Percentiles rank a stretch among this genome's conserved stretches.
phyloP scores from a whole-genome alignment of 108 stramenopile species.

The Parietichytrium sp. region DNA sequence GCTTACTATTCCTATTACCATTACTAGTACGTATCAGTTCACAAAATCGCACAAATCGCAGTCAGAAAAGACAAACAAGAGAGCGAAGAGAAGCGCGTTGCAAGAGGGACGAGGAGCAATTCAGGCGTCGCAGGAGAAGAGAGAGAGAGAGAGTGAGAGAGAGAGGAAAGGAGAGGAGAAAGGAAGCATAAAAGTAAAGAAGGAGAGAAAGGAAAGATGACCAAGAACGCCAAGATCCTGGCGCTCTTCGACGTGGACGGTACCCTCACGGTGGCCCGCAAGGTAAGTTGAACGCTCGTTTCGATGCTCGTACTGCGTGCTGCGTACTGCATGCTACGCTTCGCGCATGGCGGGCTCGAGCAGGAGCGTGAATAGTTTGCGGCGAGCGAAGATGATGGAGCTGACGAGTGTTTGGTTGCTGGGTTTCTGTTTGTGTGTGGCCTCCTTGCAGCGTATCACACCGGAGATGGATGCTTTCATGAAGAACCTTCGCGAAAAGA shows the following conservation, averaged over 20 bases:
- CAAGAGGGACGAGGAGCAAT: background rate
- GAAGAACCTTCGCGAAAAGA: conserved; percentile 76
- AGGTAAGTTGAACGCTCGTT: no score
- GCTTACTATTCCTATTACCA: no score
- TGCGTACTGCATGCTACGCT: no score
- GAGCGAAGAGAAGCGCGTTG: background rate
- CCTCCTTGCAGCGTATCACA: no score
- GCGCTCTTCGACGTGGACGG: conserved; percentile 99
- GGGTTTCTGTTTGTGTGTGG: no score
- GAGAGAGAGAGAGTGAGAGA: background rate
- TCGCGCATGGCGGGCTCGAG: no score
- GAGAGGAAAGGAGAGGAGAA: background rate
- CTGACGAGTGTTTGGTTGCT: no score
- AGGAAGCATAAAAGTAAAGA: background rate
- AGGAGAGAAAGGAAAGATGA: background rate
- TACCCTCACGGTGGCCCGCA: conserved; percentile 94
- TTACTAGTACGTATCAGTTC: no score
- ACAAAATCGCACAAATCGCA: no score
- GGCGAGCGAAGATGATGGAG: no score
- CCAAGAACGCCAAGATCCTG: conserved; percentile 56
- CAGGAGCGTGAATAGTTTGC: background rate
- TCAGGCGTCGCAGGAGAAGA: background rate
- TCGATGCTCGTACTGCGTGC: no score
- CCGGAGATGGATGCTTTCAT: conserved; percentile 84
- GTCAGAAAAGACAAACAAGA: no score